Evolutionary conservation across 306 rosid species (phyloP).

Genomic region (Morella rubra): DNA sequence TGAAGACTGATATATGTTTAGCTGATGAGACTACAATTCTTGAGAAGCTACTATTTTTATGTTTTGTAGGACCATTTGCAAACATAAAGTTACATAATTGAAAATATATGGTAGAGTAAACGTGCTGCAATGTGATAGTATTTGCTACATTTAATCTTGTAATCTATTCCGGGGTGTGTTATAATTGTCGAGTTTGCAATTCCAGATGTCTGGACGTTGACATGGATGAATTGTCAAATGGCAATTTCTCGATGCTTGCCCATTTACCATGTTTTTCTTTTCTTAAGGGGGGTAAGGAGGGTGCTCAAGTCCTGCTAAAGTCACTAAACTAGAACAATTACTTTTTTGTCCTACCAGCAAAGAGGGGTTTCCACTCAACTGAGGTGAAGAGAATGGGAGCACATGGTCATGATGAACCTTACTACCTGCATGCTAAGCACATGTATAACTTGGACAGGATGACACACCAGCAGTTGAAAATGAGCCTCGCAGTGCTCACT

Average conservation of each 20-base stretch:
- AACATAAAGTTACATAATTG: not conserved
- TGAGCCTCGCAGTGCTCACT: conserved; percentile 34
- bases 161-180: not conserved
- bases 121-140: not conserved
- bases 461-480: conserved; percentile 31
- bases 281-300: no score
- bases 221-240: not conserved
- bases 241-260: not conserved
- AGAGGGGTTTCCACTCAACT: conserved; percentile 37
- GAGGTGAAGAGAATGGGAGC: conserved; percentile 39
- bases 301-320: not conserved
- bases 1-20: not conserved
- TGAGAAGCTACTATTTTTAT: not conserved
- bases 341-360: conserved; percentile 10
- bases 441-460: conserved; percentile 44
- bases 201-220: not conserved
- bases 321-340: not conserved
- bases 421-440: conserved; percentile 40
- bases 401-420: conserved; percentile 43
- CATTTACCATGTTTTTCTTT: not conserved
- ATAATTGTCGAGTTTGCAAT: not conserved
- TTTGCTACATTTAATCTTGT: not conserved
- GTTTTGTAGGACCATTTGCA: not conserved
- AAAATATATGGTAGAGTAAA: not conserved
- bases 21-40: not conserved